These are phyloP conservation scores for Coemansia pectinata DNA, from an alignment of 192 early-diverging fungal species.

Conservation along the genomic window DNA sequence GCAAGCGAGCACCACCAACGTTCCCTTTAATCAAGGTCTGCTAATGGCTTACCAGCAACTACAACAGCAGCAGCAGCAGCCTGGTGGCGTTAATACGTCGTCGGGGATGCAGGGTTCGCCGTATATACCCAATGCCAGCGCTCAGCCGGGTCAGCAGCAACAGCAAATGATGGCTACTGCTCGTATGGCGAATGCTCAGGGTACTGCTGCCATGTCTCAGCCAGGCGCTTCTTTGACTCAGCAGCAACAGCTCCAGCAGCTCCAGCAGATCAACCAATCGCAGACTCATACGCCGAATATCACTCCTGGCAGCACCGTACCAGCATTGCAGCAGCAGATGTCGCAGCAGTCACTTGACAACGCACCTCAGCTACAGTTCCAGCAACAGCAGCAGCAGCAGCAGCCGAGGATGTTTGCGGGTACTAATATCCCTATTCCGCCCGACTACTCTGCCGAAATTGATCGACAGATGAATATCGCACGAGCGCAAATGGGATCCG, in stretches of 20 bases:
- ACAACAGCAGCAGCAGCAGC: constrained; percentile 17
- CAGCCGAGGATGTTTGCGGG: constrained; percentile 33
- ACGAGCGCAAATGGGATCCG: constrained; percentile 7
- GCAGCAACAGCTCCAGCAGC: constrained; percentile 25
- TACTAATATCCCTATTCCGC: constrained; percentile 27
- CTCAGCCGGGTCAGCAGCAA: not conserved
- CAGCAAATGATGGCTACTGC: not conserved
- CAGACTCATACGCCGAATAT: constrained; percentile 4
- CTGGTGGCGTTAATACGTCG: constrained; percentile 5
- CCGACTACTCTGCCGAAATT: constrained; percentile 22
- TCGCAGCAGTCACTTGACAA: not conserved
- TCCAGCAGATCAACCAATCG: constrained; percentile 19
- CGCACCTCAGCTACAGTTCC: constrained; percentile 3
- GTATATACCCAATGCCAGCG: constrained; percentile 3
- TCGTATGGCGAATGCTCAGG: not conserved
- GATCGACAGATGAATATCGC: constrained; percentile 22
- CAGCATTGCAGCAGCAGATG: not conserved
- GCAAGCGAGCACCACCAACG: constrained; percentile 6
- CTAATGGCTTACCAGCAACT: constrained; percentile 24
- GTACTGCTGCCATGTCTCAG: constrained; percentile 3
- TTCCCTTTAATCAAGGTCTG: constrained; percentile 20
- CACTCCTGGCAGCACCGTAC: not conserved
- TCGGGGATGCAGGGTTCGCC: constrained; percentile 20
- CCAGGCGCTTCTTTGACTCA: constrained; percentile 10
- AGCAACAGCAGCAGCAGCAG: constrained; percentile 15